phyloP scores from a whole-genome alignment of 768 basidiomycete species.

The Xerocomellus chrysenteron region DNA sequence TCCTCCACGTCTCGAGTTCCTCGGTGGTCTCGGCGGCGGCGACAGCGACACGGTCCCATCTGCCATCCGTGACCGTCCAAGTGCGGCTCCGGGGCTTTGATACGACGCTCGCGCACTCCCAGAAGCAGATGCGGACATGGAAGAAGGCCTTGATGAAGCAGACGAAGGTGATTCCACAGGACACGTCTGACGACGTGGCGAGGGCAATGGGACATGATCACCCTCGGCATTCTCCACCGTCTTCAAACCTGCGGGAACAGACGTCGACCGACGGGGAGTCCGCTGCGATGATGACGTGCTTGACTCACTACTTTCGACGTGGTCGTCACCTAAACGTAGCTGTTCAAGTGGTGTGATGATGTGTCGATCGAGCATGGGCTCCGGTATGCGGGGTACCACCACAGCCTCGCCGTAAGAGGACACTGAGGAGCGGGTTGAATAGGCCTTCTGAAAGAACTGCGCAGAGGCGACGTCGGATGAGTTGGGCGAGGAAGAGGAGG shows the following conservation, averaged over 20 bases:
- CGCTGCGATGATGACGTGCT: background rate
- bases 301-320: conserved; percentile 3
- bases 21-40: conserved; percentile 28
- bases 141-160: conserved; percentile 46
- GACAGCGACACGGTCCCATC: conserved; percentile 27
- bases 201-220: conserved; percentile 8
- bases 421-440: conserved; percentile 51
- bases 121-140: conserved; percentile 28
- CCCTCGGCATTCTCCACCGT: conserved; percentile 6
- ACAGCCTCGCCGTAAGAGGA: conserved; percentile 52
- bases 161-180: conserved; percentile 21
- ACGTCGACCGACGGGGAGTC: conserved; percentile 21
- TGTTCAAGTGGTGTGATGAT: conserved; percentile 60
- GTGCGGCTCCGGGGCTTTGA: conserved; percentile 3
- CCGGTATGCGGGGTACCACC: conserved; percentile 39
- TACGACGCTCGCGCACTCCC: conserved; percentile 44
- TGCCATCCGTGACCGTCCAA: conserved; percentile 7
- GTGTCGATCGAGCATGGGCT: conserved; percentile 36
- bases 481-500: conserved; percentile 60
- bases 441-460: conserved; percentile 49
- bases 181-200: conserved; percentile 11
- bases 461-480: conserved; percentile 57
- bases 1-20: conserved; percentile 14
- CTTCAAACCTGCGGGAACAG: conserved; percentile 15
- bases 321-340: conserved; percentile 36